A percentile compares a stretch with the other conserved stretches of the same genome.
Evolutionary conservation across 441 rosid species (phyloP).

Genomic region (Gossypium trilobum): DNA sequence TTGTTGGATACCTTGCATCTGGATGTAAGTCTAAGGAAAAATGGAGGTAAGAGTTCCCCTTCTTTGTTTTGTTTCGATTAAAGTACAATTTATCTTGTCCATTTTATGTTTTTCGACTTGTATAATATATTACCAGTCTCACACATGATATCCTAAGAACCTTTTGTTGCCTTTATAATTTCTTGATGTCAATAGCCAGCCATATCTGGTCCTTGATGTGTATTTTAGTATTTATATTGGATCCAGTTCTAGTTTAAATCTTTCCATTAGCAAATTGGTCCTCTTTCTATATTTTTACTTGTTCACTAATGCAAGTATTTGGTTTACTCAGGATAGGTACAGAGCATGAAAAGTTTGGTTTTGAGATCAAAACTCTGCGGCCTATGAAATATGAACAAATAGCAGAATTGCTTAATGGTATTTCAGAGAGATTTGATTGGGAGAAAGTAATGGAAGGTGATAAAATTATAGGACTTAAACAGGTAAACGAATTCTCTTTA

Average conservation of each 20-base stretch:
- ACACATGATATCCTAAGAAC: background rate
- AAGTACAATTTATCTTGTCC: background rate
- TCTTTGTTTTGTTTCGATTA: background rate
- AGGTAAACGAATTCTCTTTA: slow-evolving; percentile 36
- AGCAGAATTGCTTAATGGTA: slow-evolving; percentile 76
- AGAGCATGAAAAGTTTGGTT: slow-evolving; percentile 97
- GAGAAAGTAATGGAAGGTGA: slow-evolving; percentile 88
- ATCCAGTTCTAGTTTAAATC: background rate
- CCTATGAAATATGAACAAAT: slow-evolving; percentile 96
- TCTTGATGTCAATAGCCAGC: background rate
- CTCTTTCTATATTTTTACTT: background rate
- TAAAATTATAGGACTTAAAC: slow-evolving; percentile 78
- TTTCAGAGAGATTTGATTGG: slow-evolving; percentile 98
- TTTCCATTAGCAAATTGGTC: background rate
- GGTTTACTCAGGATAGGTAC: slow-evolving; percentile 79
- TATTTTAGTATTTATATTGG: background rate
- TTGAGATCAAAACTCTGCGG: slow-evolving; percentile 58
- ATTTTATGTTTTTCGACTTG: background rate
- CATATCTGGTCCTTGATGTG: background rate
- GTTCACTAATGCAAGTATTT: slow-evolving; percentile 22
- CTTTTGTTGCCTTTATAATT: background rate
- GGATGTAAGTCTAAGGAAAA: slow-evolving; percentile 87
- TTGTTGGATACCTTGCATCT: slow-evolving; percentile 73
- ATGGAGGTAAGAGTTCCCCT: slow-evolving; percentile 50
- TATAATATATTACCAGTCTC: background rate